These are phyloP conservation scores for Candida namnaoensis DNA, from an alignment of 805 yeast genomes.

Conservation along the genomic window DNA sequence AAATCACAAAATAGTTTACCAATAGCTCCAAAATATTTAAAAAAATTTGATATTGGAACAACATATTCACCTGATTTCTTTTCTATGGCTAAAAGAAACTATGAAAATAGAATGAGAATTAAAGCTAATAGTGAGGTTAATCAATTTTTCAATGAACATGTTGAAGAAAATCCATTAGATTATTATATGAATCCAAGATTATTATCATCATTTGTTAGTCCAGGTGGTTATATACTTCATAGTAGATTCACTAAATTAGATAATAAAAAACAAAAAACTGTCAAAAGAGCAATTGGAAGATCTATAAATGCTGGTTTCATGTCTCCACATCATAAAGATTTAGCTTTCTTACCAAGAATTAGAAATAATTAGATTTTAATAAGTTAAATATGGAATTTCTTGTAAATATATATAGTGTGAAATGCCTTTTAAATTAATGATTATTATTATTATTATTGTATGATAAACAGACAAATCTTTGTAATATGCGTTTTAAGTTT, in stretches of 20 bases:
- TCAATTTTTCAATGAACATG: constrained; percentile 25
- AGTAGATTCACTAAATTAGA: constrained; percentile 64
- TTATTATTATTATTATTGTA: no score
- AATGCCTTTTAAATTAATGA: no score
- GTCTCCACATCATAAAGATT: constrained; percentile 64
- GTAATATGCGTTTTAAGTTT: no score
- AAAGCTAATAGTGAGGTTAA: constrained; percentile 12
- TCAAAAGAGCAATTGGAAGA: constrained; percentile 73
- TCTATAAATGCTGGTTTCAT: constrained; percentile 75
- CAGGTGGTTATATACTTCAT: constrained; percentile 72
- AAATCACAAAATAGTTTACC: no score
- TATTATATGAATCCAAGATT: constrained; percentile 66
- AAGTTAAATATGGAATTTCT: background rate
- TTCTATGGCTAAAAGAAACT: no score
- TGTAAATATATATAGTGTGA: no score
- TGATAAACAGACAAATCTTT: no score
- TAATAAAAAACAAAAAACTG: constrained; percentile 55
- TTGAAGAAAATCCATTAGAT: constrained; percentile 58
- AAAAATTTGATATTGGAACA: no score
- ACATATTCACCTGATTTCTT: no score
- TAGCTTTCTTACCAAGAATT: constrained; percentile 25
- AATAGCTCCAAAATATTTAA: no score
- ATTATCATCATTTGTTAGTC: constrained; percentile 54
- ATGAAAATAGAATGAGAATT: background rate
- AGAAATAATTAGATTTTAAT: background rate